Conservation (phyloP, 2,329 filamentous ascomycete genomes). For the Alternaria ethzedia region DNA sequence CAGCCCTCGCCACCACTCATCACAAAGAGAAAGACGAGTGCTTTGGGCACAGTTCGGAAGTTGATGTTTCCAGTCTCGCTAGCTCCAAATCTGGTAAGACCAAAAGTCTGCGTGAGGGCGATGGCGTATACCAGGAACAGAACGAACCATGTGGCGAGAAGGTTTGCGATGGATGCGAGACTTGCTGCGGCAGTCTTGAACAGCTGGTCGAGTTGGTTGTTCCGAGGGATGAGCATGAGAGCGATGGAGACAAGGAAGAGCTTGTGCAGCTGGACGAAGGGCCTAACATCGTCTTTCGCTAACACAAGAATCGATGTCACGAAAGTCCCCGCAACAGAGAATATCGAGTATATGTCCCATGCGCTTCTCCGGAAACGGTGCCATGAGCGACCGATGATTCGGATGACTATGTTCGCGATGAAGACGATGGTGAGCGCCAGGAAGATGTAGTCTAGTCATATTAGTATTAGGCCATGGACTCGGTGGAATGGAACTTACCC, state of each 20-base stretch:
- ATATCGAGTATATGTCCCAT: slow-evolving; percentile 90
- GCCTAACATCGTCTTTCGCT: slow-evolving; percentile 59
- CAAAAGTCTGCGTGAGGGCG: slow-evolving; percentile 93
- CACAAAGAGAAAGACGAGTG: slow-evolving; percentile 88
- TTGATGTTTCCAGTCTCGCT: slow-evolving; percentile 82
- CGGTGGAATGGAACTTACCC: slow-evolving; percentile 46
- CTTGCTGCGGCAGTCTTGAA: slow-evolving; percentile 98
- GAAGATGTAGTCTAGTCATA: slow-evolving; percentile 70
- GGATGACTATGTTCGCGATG: slow-evolving; percentile 79
- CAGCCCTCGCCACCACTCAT: slow-evolving; percentile 95
- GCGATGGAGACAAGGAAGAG: slow-evolving; percentile 90
- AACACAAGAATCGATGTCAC: slow-evolving; percentile 80
- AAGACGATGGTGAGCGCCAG: slow-evolving; percentile 83
- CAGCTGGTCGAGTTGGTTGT: slow-evolving; percentile 94
- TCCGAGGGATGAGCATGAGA: slow-evolving; percentile 89
- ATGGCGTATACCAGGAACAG: slow-evolving; percentile 97
- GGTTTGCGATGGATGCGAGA: slow-evolving; percentile 85
- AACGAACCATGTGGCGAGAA: slow-evolving; percentile 96
- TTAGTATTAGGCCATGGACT: slow-evolving; percentile 5
- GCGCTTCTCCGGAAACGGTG: slow-evolving; percentile 88
- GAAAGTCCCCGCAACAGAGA: slow-evolving; percentile 80
- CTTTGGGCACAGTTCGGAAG: slow-evolving; percentile 91
- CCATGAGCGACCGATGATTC: slow-evolving; percentile 90
- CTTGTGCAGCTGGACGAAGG: slow-evolving; percentile 87
- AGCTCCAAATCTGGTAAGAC: slow-evolving; percentile 83